These are phyloP conservation scores for Flaveria floridana DNA, from an alignment of 140 eudicot species.

Conservation along the genomic window DNA sequence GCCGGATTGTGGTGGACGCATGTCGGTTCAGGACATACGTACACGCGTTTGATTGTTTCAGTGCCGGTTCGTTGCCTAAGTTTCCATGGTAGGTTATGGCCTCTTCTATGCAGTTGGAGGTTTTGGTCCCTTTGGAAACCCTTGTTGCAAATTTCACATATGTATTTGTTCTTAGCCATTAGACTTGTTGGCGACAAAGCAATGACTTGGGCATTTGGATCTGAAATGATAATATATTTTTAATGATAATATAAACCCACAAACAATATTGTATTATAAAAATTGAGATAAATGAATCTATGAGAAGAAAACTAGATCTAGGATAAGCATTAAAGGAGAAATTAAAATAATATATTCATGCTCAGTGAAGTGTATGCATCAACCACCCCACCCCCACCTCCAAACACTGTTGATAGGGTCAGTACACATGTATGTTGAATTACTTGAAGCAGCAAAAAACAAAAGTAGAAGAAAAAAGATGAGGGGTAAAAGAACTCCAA, in stretches of 20 bases:
- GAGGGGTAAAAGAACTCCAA: slow-evolving; percentile 39
- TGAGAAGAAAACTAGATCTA: slow-evolving; percentile 15
- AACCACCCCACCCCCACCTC: slow-evolving; percentile 28
- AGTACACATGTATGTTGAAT: slow-evolving; percentile 28
- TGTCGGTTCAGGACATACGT: slow-evolving; percentile 50
- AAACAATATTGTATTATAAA: too few relatives aligned
- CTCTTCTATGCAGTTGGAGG: slow-evolving; percentile 48
- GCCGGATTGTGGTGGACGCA: slow-evolving; percentile 58
- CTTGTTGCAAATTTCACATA: slow-evolving; percentile 55
- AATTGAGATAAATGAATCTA: background rate
- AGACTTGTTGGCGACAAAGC: slow-evolving; percentile 56
- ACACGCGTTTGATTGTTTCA: slow-evolving; percentile 45
- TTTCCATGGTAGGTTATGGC: slow-evolving; percentile 56
- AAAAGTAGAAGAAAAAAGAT: slow-evolving; percentile 37
- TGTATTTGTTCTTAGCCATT: slow-evolving; percentile 54
- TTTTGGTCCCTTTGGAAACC: slow-evolving; percentile 58
- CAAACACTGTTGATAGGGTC: slow-evolving; percentile 38
- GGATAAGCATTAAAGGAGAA: slow-evolving; percentile 17
- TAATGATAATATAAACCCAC: background rate
- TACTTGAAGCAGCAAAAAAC: slow-evolving; percentile 44
- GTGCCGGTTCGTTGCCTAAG: slow-evolving; percentile 47
- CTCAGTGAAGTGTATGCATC: slow-evolving; percentile 34
- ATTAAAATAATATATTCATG: slow-evolving; percentile 21
- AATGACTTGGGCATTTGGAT: slow-evolving; percentile 54
- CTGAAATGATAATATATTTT: slow-evolving; percentile 19